Percentiles rank a stretch among this genome's conserved stretches.
Conservation (phyloP, 1,284 basidiomycete species). For the Fomitiporia mediterranea region DNA sequence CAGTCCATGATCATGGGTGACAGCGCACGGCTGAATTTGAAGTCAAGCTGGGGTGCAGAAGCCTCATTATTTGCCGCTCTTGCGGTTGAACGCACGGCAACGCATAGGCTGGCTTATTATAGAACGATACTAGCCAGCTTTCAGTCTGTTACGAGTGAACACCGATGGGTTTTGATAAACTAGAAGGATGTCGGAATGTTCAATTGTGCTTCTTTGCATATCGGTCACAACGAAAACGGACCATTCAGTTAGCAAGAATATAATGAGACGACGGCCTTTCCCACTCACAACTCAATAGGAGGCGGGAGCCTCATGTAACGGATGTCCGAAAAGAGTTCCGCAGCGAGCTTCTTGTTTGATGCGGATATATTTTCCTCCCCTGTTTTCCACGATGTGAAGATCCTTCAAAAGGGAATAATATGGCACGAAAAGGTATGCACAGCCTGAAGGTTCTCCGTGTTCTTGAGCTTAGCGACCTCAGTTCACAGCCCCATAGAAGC, state of each 20-base stretch:
- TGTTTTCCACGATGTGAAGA: neutral
- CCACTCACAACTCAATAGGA: slow-evolving; percentile 1
- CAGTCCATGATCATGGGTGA: too few relatives aligned
- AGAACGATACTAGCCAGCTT: neutral
- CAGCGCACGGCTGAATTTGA: too few relatives aligned
- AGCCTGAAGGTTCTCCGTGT: neutral
- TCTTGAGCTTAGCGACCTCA: neutral
- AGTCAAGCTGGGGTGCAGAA: too few relatives aligned
- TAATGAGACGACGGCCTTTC: neutral
- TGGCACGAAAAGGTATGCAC: neutral
- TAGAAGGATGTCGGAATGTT: too few relatives aligned
- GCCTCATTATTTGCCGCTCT: too few relatives aligned
- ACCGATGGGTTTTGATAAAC: too few relatives aligned
- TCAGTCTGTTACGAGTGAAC: too few relatives aligned
- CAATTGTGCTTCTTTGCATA: neutral
- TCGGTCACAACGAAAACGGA: neutral
- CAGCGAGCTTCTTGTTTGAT: neutral
- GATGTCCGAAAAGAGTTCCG: neutral
- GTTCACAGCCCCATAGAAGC: neutral
- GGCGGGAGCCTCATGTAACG: neutral
- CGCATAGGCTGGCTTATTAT: neutral
- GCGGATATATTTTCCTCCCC: neutral
- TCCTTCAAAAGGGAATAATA: slow-evolving; percentile 1
- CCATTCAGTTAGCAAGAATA: too few relatives aligned
- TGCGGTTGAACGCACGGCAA: neutral